Conservation (phyloP, 148 eudicot species). For the Rhododendron ovatum region DNA sequence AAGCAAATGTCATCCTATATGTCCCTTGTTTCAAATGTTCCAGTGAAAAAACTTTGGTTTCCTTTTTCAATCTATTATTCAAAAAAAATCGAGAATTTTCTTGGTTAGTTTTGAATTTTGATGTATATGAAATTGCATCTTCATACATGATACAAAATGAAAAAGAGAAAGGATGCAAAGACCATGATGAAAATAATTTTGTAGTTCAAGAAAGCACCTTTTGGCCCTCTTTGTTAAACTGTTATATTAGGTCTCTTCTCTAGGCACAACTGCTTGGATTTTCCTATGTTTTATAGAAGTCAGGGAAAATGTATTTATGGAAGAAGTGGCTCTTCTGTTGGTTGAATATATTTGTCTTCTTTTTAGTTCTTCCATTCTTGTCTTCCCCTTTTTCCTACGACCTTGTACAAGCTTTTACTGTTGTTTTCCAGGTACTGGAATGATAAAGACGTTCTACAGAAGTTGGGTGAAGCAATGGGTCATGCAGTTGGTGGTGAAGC, state of each 20-base stretch:
- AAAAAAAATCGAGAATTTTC: not conserved
- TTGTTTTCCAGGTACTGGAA: conserved; percentile 72
- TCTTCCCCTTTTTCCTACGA: not conserved
- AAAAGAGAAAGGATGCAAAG: not conserved
- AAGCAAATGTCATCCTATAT: too few relatives aligned
- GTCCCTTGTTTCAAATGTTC: not conserved
- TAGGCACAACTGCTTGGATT: not conserved
- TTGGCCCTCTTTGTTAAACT: not conserved
- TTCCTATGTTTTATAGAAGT: not conserved
- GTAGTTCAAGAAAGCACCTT: not conserved
- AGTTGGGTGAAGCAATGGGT: conserved; percentile 98
- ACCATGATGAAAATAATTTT: not conserved
- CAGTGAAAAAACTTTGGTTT: not conserved
- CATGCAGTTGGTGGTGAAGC: conserved; percentile 66
- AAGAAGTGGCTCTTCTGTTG: not conserved
- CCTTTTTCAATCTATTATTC: not conserved
- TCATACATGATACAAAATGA: not conserved
- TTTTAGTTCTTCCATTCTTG: not conserved
- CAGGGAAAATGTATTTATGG: not conserved
- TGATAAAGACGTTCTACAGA: conserved; percentile 81
- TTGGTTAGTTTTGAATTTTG: not conserved
- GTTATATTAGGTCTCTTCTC: not conserved
- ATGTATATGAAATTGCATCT: not conserved
- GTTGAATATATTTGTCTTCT: not conserved
- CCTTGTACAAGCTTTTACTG: not conserved